Conservation (phyloP, 129 eudicot species). For the Flaveria brownii region DNA sequence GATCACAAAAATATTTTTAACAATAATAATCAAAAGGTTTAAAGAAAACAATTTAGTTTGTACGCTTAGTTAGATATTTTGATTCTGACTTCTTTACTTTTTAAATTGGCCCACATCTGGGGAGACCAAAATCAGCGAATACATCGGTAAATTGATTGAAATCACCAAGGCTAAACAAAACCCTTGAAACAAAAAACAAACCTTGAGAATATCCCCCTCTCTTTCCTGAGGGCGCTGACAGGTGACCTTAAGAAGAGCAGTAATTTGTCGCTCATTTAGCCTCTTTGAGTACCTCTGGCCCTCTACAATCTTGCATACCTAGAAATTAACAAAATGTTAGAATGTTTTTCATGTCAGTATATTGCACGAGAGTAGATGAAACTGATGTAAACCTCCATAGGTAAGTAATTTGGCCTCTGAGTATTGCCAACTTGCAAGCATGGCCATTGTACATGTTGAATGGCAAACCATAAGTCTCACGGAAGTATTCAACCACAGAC, state of each 20-base stretch:
- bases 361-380: not conserved
- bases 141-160: not conserved
- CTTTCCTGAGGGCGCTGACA: constrained; percentile 93
- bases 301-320: constrained; percentile 95
- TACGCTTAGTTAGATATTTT: not conserved
- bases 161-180: not conserved
- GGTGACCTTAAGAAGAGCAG: constrained; percentile 86
- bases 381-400: constrained; percentile 73
- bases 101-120: not conserved
- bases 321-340: constrained; percentile 3
- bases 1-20: not conserved
- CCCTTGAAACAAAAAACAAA: constrained; percentile 26
- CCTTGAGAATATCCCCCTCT: constrained; percentile 81
- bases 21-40: not conserved
- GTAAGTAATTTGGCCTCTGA: constrained; percentile 80
- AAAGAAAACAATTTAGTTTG: not conserved
- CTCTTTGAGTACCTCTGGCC: constrained; percentile 93
- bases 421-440: constrained; percentile 94
- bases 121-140: not conserved
- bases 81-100: not conserved
- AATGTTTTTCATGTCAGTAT: not conserved
- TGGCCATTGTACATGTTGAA: constrained; percentile 89
- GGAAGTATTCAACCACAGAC: constrained; percentile 82
- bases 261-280: constrained; percentile 82
- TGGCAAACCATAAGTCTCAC: constrained; percentile 67